Conservation (phyloP, 2,329 filamentous ascomycete species). For the Trichoderma guizhouense region DNA sequence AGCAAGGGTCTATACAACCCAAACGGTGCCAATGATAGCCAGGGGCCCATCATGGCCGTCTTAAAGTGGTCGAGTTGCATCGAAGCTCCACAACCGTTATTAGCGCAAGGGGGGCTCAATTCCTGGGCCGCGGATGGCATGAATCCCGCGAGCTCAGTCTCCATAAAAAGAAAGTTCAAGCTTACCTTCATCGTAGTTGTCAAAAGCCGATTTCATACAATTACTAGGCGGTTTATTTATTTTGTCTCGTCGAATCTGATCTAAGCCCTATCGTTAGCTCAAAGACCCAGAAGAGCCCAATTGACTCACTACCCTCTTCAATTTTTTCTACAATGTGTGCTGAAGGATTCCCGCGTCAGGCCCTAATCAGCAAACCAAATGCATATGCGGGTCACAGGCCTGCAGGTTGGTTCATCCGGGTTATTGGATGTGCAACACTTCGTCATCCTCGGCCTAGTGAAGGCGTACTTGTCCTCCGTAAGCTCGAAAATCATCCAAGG, state of each 20-base stretch:
- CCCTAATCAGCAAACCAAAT: neutral
- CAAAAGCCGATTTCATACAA: neutral
- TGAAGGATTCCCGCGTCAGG: neutral
- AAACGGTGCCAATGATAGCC: neutral
- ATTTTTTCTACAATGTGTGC: neutral
- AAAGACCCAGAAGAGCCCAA: neutral
- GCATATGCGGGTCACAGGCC: neutral
- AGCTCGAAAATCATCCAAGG: neutral
- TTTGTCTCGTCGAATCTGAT: neutral
- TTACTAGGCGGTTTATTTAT: neutral
- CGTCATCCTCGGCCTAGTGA: neutral
- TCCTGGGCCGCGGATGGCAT: neutral
- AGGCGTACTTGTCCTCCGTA: neutral
- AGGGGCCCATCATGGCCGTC: neutral
- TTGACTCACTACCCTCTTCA: neutral
- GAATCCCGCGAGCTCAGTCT: neutral
- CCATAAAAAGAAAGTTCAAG: slow-evolving; percentile 5
- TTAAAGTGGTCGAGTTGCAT: neutral
- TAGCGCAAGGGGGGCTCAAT: neutral
- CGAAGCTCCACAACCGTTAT: neutral
- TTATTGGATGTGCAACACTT: neutral
- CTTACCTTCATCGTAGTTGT: neutral
- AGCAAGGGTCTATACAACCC: neutral
- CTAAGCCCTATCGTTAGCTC: neutral
- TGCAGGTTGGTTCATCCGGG: slow-evolving; percentile 1